phyloP scores from a whole-genome alignment of 768 basidiomycete genomes.

The Ramaria sp. region DNA sequence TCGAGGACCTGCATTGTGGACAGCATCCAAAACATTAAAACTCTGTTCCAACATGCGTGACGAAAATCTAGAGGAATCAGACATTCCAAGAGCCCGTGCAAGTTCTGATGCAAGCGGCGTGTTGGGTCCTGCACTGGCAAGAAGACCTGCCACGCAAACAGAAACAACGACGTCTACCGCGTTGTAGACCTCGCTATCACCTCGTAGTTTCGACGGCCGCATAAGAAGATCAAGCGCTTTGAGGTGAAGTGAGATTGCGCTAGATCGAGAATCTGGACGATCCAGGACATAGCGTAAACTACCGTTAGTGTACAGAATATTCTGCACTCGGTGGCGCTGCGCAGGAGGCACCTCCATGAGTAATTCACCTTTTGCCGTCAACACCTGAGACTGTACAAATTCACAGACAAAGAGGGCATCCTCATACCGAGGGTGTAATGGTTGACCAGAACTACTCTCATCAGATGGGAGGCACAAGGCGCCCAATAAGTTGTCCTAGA shows the following conservation, averaged over 20 bases:
- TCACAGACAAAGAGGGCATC: conserved; percentile 25
- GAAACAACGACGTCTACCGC: conserved; percentile 31
- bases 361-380: conserved; percentile 15
- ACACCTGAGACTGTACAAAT: conserved; percentile 21
- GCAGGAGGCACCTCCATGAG: conserved; percentile 17
- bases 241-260: conserved; percentile 27
- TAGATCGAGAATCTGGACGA: conserved; percentile 16
- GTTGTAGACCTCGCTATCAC: conserved; percentile 17
- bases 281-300: conserved; percentile 23
- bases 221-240: conserved; percentile 33
- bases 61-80: conserved; percentile 16
- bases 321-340: conserved; percentile 34
- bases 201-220: conserved; percentile 18
- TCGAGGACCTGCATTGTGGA: conserved; percentile 24
- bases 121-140: conserved; percentile 19
- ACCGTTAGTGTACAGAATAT: conserved; percentile 32
- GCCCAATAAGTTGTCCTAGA: conserved; percentile 26
- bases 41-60: conserved; percentile 21
- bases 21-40: conserved; percentile 25
- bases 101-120: conserved; percentile 16
- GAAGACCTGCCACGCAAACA: conserved; percentile 25
- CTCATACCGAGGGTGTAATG: conserved; percentile 14
- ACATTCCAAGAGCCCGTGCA: conserved; percentile 13
- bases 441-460: not conserved
- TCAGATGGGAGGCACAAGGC: conserved; percentile 13